Evolutionary conservation across 2,329 filamentous ascomycete species (phyloP), one percentile per base, ranked within the genome.

Genomic region (Macrophomina tecta): DNA sequence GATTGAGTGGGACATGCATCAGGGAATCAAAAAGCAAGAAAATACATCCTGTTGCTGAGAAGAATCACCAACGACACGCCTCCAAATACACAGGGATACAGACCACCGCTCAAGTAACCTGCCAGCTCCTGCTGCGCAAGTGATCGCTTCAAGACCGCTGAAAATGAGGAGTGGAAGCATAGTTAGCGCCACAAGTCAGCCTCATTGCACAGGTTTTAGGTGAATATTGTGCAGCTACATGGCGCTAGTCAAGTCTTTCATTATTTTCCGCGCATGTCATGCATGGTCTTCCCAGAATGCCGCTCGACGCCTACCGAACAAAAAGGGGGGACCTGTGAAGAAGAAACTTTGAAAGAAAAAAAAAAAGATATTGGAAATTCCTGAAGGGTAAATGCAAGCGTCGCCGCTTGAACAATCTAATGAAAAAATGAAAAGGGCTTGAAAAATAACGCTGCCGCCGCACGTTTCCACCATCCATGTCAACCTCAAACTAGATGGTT

Each of bases 361-460:
- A 18, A 18, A 51, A 6, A 23, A 34, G 46, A 30, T 14, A 32
- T 4, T 18, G 30, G 14, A 32, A 16, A 28, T 12, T 23, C 38
- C 38, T 16, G 30, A 16, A 62, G 18, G n/a, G 30, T 36, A 38
- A 62, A 42, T 5, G 16, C 12, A 45, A 49, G 58, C 58, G 58
- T 62, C 36, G 58, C 58, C 58, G 42, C 58, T 38, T 62, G 42
- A 28, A 49, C 58, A 49, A 49, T 62, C 58, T 62, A 62, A n/a
- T 16, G 23, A 38, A 42, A 42, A 62, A 38, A 45, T 18, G 32
- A 40, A 7, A 45, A 60, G 40, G 45, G 51, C 32, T 14, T 32
- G 5, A 48, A 36, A 61, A 28, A 61, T 36, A 38, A 48, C 56
- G 32, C 58, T 30, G 30, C 52, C 30, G 42, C 56, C 40, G 9